Evolutionary conservation across 2,329 filamentous ascomycete genomes (phyloP), one percentile per base, ranked within the genome.

Genomic region (Diaporthe velutina): DNA sequence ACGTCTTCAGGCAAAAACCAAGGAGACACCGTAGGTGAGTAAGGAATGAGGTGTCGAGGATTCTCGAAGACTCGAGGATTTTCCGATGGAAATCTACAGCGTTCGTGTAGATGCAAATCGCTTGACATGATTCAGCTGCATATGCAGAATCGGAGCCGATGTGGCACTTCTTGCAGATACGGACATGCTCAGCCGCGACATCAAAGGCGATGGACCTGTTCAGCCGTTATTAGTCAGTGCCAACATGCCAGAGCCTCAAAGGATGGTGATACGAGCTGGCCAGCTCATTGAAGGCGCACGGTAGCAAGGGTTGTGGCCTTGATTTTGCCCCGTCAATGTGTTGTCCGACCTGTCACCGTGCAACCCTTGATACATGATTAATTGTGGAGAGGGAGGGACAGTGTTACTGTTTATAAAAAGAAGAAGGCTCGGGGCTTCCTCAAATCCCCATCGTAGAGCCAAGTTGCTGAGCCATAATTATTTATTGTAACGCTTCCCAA

Each of bases 351-450:
- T 42, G 70, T 72, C 70, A 50, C 57, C 42, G 70, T 72, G 57
- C 57, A 64, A 72, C 35, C 70, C 68, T 50, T 54, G 33, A 33
- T 52, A 55, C 70, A 64, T 55, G 57, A 52, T 64, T 64, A 60
- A 72, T 45, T 72, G 70, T 72, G 70, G 70, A 54, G 70, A 68
- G 64, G 64, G 9, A 68, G 64, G 48, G 64, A 68, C 15, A 30
- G 30, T 68, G 64, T 68, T 54, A 35, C 64, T 68, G 48, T 68
- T 68, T 68, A 54, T 68, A 68, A 68, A 40, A 54, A 52, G 45
- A 68, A 60, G 57, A 25, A 25, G 22, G 64, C 48, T 40, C 48
- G 48, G 33, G 64, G 64, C 42, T 35, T 38, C 33, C 48, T 68
- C 48, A 19, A 38, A 40, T 40, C 33, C 33, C n/a, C 48, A 68